Evolutionary conservation across 2,329 filamentous ascomycete species (phyloP).

Genomic region (Aspergillus proliferans): DNA sequence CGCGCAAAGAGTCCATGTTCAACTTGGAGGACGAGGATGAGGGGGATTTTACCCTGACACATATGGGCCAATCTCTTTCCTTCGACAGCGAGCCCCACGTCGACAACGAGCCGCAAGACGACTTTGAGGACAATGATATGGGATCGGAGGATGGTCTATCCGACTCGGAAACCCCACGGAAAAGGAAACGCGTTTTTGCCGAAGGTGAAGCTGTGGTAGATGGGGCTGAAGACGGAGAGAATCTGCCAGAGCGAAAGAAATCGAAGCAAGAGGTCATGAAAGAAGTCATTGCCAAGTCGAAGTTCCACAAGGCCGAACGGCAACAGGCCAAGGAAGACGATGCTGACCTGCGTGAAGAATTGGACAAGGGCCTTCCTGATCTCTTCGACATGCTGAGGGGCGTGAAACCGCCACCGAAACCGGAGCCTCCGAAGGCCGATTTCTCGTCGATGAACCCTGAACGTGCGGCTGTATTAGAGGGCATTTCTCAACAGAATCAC

Average conservation of each 20-base stretch:
- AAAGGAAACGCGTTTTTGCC: conserved; percentile 45
- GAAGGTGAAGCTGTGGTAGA: conserved; percentile 42
- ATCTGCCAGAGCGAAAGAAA: conserved; percentile 77
- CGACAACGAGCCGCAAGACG: conserved; percentile 55
- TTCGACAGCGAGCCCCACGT: conserved; percentile 52
- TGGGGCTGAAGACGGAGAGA: conserved; percentile 48
- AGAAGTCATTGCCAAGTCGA: conserved; percentile 95
- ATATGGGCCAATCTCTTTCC: conserved; percentile 68
- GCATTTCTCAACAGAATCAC: conserved; percentile 58
- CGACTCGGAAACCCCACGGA: conserved; percentile 45
- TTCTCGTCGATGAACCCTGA: conserved; percentile 56
- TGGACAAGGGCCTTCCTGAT: conserved; percentile 76
- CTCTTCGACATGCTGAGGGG: conserved; percentile 65
- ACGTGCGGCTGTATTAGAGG: conserved; percentile 54
- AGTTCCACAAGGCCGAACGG: conserved; percentile 87
- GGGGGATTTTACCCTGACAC: conserved; percentile 66
- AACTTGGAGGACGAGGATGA: conserved; percentile 83
- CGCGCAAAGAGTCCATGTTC: conserved; percentile 75
- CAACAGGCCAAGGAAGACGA: conserved; percentile 91
- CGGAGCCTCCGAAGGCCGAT: conserved; percentile 41
- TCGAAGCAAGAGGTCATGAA: conserved; percentile 96
- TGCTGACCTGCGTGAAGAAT: conserved; percentile 73
- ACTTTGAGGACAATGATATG: conserved; percentile 71
- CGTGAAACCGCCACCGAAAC: conserved; percentile 49
- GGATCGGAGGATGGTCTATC: conserved; percentile 54